Evolutionary conservation across 1,139 yeast genomes (phyloP), one percentile per base, ranked within the genome.

Genomic region (Lodderomyces metapsilosis): DNA sequence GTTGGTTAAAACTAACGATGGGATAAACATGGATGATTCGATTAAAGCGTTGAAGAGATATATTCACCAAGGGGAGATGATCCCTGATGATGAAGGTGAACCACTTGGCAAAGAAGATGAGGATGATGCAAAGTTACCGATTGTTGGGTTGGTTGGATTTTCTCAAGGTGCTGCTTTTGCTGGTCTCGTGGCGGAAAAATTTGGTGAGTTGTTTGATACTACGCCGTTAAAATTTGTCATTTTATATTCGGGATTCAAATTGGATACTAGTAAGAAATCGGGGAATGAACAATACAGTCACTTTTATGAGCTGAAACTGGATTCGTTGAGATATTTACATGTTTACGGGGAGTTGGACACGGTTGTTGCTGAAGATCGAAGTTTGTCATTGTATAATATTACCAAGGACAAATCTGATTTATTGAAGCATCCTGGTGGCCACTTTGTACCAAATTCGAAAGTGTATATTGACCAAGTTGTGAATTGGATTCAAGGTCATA

Each of bases 341-440:
- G 83, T 92, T 0, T 64, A 82, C 42, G 98, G 98, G 6, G 91
- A 91, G 42, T 65, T 89, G 33, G 98, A 92, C 57, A 88, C 97
- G 0, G 84, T 92, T 12, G 92, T 91, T 2, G 80, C 84, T n/a
- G 89, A 85, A 39, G 83, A 77, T 37, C 71, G 94, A 46, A 74
- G 84, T 0, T 65, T 78, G 62, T 64, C 70, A 1, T 65, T 91
- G 33, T 82, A 71, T 52, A 76, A 87, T 9, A 61, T 71, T 1
- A 79, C 84, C 50, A 66, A 66, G 37, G 67, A 64, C 5, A 64
- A 61, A 2, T 69, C 76, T 5, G 72, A 73, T 3, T 47, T 82
- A 33, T 57, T 87, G 48, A 76, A 71, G 46, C 96, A 88, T 57
- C 86, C 91, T 2, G 95, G 95, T 27, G 94, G 95, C 0, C 96